These are phyloP conservation scores for Trichoderma aggressivum DNA, from an alignment of 2,329 filamentous ascomycete species.

Conservation along the genomic window DNA sequence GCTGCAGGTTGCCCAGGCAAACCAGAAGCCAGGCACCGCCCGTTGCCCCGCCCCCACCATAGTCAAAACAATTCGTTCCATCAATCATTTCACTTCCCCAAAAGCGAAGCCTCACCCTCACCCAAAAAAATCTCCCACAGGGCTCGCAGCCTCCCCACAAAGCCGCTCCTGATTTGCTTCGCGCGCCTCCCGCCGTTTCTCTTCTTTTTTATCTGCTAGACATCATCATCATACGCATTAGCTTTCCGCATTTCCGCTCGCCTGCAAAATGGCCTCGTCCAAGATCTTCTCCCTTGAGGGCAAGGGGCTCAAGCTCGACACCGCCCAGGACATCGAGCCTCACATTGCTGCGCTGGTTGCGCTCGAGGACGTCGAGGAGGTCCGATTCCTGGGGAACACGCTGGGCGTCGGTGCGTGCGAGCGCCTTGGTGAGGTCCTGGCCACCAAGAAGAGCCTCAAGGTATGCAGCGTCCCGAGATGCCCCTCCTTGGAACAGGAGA, in stretches of 20 bases:
- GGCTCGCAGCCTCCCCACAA: conserved; percentile 17
- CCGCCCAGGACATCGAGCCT: conserved; percentile 77
- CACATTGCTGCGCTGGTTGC: conserved; percentile 74
- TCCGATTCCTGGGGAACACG: conserved; percentile 86
- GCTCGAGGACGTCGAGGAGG: conserved; percentile 75
- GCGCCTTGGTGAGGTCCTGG: conserved; percentile 76
- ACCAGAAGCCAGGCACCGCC: conserved; percentile 1
- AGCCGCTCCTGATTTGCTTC: neutral
- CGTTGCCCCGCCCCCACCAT: conserved; percentile 33
- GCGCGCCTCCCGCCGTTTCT: neutral
- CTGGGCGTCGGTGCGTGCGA: conserved; percentile 85
- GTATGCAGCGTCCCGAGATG: conserved; percentile 41
- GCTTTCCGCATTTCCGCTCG: conserved; percentile 1
- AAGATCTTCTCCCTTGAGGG: conserved; percentile 82
- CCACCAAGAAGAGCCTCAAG: conserved; percentile 78
- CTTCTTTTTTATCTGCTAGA: neutral
- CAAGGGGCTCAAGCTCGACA: conserved; percentile 88
- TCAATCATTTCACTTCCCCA: conserved; percentile 7
- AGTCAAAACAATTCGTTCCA: conserved; percentile 8
- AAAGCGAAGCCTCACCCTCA: conserved; percentile 6
- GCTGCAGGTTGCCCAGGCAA: conserved; percentile 24
- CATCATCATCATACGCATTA: conserved; percentile 3
- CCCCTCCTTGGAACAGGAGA: neutral
- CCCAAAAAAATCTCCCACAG: conserved; percentile 6
- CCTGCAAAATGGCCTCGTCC: conserved; percentile 31